phyloP scores from a whole-genome alignment of 257 asterid species.

The Solanum ossicruentum region DNA sequence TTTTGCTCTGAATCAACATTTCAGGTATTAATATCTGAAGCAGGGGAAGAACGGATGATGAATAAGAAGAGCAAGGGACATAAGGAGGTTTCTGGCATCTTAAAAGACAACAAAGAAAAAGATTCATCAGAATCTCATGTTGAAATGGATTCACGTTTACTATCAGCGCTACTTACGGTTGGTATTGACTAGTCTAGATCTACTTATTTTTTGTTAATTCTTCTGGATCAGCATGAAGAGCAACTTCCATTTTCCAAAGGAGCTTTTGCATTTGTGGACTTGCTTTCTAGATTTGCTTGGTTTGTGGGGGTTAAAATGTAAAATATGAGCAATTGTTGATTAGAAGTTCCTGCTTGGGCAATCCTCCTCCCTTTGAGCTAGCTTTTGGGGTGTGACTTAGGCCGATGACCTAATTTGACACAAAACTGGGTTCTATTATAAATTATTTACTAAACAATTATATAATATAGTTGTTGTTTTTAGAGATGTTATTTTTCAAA shows the following conservation, averaged over 20 bases:
- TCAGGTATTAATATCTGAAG: conserved; percentile 81
- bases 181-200: conserved; percentile 15
- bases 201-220: neutral
- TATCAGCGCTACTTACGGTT: conserved; percentile 78
- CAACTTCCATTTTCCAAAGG: neutral
- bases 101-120: conserved; percentile 33
- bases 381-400: neutral
- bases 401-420: neutral
- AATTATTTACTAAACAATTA: neutral
- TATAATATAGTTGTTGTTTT: neutral
- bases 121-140: conserved; percentile 40
- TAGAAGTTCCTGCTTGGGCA: neutral
- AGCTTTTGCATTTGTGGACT: neutral
- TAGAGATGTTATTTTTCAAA: neutral
- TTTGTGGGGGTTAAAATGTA: neutral
- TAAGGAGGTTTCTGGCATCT: conserved; percentile 17
- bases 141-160: conserved; percentile 93
- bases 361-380: neutral
- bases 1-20: neutral
- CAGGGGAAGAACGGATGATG: conserved; percentile 19
- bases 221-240: neutral
- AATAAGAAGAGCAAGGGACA: conserved; percentile 17
- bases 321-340: neutral
- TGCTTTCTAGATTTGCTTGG: neutral
- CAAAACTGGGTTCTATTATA: neutral